These are phyloP conservation scores for Phialemoniopsis sp. DNA, from an alignment of 2,329 filamentous ascomycete species.

Conservation along the genomic window DNA sequence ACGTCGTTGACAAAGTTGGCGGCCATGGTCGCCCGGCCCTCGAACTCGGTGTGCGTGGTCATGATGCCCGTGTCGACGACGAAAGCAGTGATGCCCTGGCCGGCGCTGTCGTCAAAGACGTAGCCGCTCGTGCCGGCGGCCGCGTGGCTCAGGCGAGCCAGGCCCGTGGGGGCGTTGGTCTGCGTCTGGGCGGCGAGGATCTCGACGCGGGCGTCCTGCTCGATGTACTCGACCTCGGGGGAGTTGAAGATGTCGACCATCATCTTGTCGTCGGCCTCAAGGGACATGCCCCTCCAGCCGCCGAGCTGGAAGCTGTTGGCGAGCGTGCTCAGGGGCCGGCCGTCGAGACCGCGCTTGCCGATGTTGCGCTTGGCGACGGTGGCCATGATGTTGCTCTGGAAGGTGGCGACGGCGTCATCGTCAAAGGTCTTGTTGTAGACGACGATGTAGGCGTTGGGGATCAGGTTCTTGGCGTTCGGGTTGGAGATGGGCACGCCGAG, in stretches of 20 bases:
- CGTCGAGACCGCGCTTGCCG: conserved; percentile 42
- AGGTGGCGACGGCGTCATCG: conserved; percentile 41
- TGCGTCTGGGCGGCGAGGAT: conserved; percentile 33
- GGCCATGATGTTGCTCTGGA: conserved; percentile 42
- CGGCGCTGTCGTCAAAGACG: conserved; percentile 47
- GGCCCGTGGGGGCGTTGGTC: conserved; percentile 46
- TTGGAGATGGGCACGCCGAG: conserved; percentile 46
- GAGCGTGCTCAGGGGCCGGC: conserved; percentile 40
- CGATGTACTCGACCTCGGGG: conserved; percentile 35
- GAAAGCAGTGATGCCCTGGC: conserved; percentile 55
- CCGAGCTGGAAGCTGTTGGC: conserved; percentile 42
- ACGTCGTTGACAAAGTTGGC: conserved; percentile 46
- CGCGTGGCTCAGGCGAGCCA: conserved; percentile 48
- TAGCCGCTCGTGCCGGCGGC: conserved; percentile 30
- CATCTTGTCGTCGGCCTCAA: conserved; percentile 23
- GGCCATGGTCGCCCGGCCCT: conserved; percentile 48
- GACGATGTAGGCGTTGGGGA: conserved; percentile 59
- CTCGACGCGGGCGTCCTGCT: conserved; percentile 43
- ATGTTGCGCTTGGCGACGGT: conserved; percentile 54
- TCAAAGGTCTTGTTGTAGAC: conserved; percentile 56
- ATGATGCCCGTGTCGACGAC: conserved; percentile 64
- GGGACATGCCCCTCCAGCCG: conserved; percentile 47
- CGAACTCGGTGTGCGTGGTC: conserved; percentile 50
- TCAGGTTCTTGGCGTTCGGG: conserved; percentile 38
- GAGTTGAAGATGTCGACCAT: conserved; percentile 40